phyloP scores from a whole-genome alignment of 495 filamentous ascomycete genomes.

The Thermochaetoides thermophila region DNA sequence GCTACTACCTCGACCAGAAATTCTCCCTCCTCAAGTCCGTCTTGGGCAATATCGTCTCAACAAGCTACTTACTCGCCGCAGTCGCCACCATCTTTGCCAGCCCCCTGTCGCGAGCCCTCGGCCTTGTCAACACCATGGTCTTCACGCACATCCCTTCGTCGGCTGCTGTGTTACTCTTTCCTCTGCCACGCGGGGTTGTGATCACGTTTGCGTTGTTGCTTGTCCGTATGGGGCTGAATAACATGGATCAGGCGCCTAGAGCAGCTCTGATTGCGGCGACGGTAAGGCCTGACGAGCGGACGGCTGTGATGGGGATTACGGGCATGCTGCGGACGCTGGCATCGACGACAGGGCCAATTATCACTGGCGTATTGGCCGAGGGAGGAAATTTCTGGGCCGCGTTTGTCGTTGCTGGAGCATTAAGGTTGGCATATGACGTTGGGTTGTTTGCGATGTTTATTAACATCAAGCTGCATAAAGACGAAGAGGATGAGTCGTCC shows the following conservation, averaged over 20 bases:
- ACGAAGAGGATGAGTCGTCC: slow-evolving; percentile 14
- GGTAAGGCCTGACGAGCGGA: slow-evolving; percentile 59
- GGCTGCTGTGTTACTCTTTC: slow-evolving; percentile 26
- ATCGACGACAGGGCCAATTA: slow-evolving; percentile 48
- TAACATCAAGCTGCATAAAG: slow-evolving; percentile 29
- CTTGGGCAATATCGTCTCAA: slow-evolving; percentile 28
- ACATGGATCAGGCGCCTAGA: slow-evolving; percentile 73
- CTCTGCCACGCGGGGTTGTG: slow-evolving; percentile 22
- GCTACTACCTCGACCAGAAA: slow-evolving; percentile 65
- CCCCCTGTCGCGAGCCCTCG: slow-evolving; percentile 60
- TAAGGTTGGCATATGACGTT: slow-evolving; percentile 60
- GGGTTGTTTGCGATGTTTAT: slow-evolving; percentile 56
- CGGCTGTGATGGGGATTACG: slow-evolving; percentile 63
- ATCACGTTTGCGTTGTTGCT: slow-evolving; percentile 49
- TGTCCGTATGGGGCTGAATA: slow-evolving; percentile 40
- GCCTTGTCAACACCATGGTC: slow-evolving; percentile 49
- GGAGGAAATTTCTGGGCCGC: slow-evolving; percentile 53
- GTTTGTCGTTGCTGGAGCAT: slow-evolving; percentile 54
- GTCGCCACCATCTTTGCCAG: slow-evolving; percentile 55
- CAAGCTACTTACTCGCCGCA: slow-evolving; percentile 18
- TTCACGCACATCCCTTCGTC: slow-evolving; percentile 33
- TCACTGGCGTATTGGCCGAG: slow-evolving; percentile 58
- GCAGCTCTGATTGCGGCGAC: slow-evolving; percentile 67
- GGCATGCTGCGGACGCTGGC: slow-evolving; percentile 53
- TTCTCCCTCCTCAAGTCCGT: slow-evolving; percentile 52